These are phyloP conservation scores for Coemansia sp. DNA, from an alignment of 192 early-diverging fungal species.

Conservation along the genomic window DNA sequence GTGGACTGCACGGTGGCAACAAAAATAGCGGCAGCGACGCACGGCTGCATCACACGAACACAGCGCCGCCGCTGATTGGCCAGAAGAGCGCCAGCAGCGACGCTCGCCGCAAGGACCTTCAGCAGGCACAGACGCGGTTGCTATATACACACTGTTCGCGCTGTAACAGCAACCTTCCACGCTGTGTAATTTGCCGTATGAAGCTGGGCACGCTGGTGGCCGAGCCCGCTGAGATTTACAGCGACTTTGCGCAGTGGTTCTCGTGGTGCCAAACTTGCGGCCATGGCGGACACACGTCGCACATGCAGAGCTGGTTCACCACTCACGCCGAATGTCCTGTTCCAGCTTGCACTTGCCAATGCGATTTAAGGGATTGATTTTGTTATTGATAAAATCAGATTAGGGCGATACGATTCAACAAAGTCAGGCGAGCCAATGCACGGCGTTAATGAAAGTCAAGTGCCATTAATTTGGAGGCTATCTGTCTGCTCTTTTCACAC, in stretches of 20 bases:
- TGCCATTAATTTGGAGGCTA: too few relatives aligned
- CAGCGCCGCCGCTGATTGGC: constrained; percentile 22
- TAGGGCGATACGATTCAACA: too few relatives aligned
- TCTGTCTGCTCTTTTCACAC: neutral
- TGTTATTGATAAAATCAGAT: neutral
- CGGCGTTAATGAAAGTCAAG: neutral
- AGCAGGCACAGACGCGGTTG: constrained; percentile 31
- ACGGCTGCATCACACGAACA: constrained; percentile 13
- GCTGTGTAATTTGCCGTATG: constrained; percentile 50
- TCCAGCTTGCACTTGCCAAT: constrained; percentile 69
- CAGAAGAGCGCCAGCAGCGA: constrained; percentile 13
- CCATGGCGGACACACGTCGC: constrained; percentile 92
- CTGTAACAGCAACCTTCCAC: constrained; percentile 41
- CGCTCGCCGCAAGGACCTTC: constrained; percentile 23
- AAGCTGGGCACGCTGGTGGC: constrained; percentile 44
- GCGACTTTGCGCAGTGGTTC: constrained; percentile 86
- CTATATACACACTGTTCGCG: constrained; percentile 41
- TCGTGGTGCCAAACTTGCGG: constrained; percentile 98
- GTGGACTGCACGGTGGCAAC: constrained; percentile 11
- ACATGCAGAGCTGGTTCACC: constrained; percentile 90
- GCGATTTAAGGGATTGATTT: constrained; percentile 18
- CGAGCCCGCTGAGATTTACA: constrained; percentile 14
- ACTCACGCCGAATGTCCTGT: constrained; percentile 85
- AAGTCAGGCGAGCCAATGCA: neutral
- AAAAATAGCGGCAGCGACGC: constrained; percentile 10